Conservation (phyloP, 305 asterid species). For the Andrographis paniculata region DNA sequence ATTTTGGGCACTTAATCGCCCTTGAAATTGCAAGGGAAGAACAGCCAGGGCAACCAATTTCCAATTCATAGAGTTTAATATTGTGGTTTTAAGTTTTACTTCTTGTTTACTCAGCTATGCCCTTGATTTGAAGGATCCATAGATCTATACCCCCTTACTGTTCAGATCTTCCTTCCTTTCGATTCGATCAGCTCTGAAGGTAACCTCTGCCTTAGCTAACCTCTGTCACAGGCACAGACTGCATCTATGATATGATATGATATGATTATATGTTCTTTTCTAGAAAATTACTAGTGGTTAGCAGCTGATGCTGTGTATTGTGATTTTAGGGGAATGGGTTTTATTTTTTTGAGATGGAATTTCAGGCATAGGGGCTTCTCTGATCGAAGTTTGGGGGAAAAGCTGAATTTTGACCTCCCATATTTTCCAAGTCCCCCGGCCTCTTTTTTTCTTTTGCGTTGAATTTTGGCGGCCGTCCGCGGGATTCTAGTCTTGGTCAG, state of each 20-base stretch:
- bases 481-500: conserved; percentile 20
- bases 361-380: conserved; percentile 27
- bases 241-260: too few relatives aligned
- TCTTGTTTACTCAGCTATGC: too few relatives aligned
- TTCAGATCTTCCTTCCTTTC: conserved; percentile 39
- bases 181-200: conserved; percentile 27
- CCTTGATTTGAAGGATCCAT: conserved; percentile 49
- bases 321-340: conserved; percentile 18
- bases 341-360: background rate
- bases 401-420: conserved; percentile 22
- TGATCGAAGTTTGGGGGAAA: conserved; percentile 23
- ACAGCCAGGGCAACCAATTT: too few relatives aligned
- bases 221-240: too few relatives aligned
- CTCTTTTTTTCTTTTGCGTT: background rate
- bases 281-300: conserved; percentile 3
- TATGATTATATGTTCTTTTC: conserved; percentile 8
- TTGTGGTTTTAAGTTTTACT: too few relatives aligned
- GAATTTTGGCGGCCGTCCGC: background rate
- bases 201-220: conserved; percentile 20
- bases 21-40: too few relatives aligned
- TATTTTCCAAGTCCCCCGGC: conserved; percentile 22
- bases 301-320: conserved; percentile 22
- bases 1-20: background rate
- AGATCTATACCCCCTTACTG: conserved; percentile 56
- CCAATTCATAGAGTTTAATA: too few relatives aligned